Evolutionary conservation across 2,329 filamentous ascomycete genomes (phyloP), one percentile per base, ranked within the genome.

Genomic region (Sclerotinia trifoliorum): DNA sequence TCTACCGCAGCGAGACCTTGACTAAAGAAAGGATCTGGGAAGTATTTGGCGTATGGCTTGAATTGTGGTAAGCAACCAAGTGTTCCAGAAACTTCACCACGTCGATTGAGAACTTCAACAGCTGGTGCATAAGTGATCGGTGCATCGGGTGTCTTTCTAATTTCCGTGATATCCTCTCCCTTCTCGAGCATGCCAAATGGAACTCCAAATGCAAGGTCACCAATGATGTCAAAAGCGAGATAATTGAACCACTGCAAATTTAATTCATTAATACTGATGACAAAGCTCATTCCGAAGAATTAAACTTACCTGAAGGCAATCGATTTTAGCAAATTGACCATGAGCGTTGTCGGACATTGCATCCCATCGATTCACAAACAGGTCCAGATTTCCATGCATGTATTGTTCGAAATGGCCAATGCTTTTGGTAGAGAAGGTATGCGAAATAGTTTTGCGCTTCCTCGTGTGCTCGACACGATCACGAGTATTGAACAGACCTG

Each of bases 401-500:
- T 94, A 96, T 61, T 93, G 91, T 81, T 97, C 93, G 76, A 96
- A 96, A 77, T 96, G 88, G 69, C 84, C 84, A 65, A 97, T 85
- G 8, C 87, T 91, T 80, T 94, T 95, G 70, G 89, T 84, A 17
- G 89, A 91, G 80, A 97, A 97, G 39, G 92, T 95, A 78, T 96
- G 92, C 1, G 91, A 88, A 62, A 97, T 87, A 3, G 92, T 89
- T 84, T 96, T 97, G 75, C 93, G 87, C 84, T 97, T 97, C 71
- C 93, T 88, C 0, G 90, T 89, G 79, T 97, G 93, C 76, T 96
- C 92, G 0, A 83, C 82, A 57, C 94, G 86, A 79, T 94, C 88
- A 35, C 94, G 85, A 0, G 93, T 96, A 79, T 95, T 97, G 86
- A 97, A 97, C 17, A 97, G 83, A 24, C 93, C 93, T 21, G 92